Evolutionary conservation across 2,329 filamentous ascomycete genomes (phyloP), one percentile per base, ranked within the genome.

Genomic region (Chaetomiaceae sp.): DNA sequence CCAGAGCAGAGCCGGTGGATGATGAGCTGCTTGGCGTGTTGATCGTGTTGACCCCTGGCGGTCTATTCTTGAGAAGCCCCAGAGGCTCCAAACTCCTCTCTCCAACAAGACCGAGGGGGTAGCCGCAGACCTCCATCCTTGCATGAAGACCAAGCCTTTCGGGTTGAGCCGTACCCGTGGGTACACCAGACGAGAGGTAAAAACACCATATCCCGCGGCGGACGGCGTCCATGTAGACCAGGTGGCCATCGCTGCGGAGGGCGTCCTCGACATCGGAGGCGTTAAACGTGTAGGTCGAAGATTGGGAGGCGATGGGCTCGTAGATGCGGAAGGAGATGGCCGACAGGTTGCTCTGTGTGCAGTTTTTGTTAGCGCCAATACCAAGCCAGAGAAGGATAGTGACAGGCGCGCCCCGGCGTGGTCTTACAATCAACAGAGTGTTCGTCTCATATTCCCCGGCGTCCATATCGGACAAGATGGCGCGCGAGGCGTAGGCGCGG

Each of bases 391-490:
- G 21, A 38, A 23, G 9, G 18, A 40, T 6, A 41, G 6, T 9
- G 27, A 37, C 36, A 32, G 16, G 4, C 8, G 34, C 16, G 40
- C 30, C 34, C 30, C 40, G 27, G 25, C 5, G n/a, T n/a, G 21
- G 32, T 71, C 77, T 63, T 61, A 83, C 80, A 71, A 82, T 74
- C 64, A 80, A 71, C 63, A 84, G 69, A 56, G 74, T 75, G 70
- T 84, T 84, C 65, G 80, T 84, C 64, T 81, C 79, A 69, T 81
- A 82, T 70, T 83, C 80, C 60, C 78, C 77, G 68, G 77, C 76
- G 69, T 84, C 80, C 80, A 84, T 84, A 65, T 77, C 79, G 78
- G 58, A 62, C 29, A 56, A 46, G 58, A 48, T 53, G 56, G 52
- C 60, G 58, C 57, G 54, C 56, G 52, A 59, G 56, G 59, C 57